A percentile compares a stretch with the other conserved stretches of the same genome.
Evolutionary conservation across 768 basidiomycete genomes (phyloP).

Genomic region (Xerocomus brunneocitrinus): DNA sequence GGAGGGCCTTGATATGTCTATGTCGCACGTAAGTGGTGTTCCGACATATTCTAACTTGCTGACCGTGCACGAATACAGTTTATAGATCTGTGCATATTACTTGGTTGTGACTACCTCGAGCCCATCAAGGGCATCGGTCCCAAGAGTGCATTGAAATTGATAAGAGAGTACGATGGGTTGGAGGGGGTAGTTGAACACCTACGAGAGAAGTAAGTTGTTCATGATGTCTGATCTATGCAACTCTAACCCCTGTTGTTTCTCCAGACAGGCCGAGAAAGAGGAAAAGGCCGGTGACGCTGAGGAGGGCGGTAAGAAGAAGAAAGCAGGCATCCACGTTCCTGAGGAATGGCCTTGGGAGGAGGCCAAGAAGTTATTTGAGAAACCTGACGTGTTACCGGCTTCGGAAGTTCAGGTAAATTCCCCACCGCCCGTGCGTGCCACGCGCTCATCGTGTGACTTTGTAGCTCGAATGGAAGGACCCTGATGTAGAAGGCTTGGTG

Average conservation of each 20-base stretch:
- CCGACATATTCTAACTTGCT: background rate
- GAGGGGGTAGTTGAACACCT: slow-evolving; percentile 72
- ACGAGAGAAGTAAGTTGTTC: slow-evolving; percentile 58
- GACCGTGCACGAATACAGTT: slow-evolving; percentile 50
- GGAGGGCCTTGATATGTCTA: slow-evolving; percentile 86
- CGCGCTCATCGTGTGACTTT: background rate
- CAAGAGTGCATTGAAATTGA: slow-evolving; percentile 89
- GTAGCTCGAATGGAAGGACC: slow-evolving; percentile 91
- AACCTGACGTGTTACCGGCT: slow-evolving; percentile 86
- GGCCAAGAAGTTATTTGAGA: slow-evolving; percentile 84
- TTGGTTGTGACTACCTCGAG: slow-evolving; percentile 98
- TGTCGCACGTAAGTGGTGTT: slow-evolving; percentile 63
- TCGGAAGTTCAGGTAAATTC: slow-evolving; percentile 73
- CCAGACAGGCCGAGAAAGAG: slow-evolving; percentile 37
- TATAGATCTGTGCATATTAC: slow-evolving; percentile 91
- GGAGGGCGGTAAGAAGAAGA: slow-evolving; percentile 46
- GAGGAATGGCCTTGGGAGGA: slow-evolving; percentile 98
- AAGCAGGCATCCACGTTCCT: slow-evolving; percentile 75
- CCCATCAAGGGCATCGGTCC: slow-evolving; percentile 98
- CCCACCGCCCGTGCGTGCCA: background rate
- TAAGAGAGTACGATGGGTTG: slow-evolving; percentile 76
- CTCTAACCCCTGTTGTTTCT: background rate
- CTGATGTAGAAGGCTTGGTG: slow-evolving; percentile 89
- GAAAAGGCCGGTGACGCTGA: slow-evolving; percentile 40
- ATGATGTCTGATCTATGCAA: background rate